A percentile compares a stretch with the other conserved stretches of the same genome.
Evolutionary conservation across 371 early-diverging fungal species (phyloP).

Genomic region (Syncephalastrum monosporum): DNA sequence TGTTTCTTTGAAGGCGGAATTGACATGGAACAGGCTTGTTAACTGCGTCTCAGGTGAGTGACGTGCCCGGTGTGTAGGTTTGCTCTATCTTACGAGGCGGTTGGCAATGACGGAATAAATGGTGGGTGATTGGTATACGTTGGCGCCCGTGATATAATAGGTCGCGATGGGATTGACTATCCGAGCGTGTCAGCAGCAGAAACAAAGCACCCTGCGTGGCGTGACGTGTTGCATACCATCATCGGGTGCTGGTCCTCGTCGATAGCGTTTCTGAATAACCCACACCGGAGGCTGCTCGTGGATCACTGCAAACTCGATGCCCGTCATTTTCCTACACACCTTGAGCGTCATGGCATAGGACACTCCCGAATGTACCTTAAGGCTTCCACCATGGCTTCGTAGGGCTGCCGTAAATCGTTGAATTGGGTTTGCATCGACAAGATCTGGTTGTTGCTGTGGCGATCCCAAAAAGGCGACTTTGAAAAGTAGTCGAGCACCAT

Average conservation of each 20-base stretch:
- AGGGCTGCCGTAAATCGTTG: conserved; percentile 73
- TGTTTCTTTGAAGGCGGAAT: conserved; percentile 70
- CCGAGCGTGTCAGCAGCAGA: neutral
- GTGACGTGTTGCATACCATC: conserved; percentile 43
- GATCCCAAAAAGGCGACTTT: conserved; percentile 95
- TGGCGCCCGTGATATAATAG: conserved; percentile 89
- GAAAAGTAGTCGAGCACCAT: conserved; percentile 96
- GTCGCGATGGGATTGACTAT: conserved; percentile 67
- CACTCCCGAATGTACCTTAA: conserved; percentile 38
- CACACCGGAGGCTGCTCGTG: conserved; percentile 82
- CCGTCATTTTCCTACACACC: conserved; percentile 74
- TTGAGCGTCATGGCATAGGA: neutral
- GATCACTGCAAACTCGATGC: conserved; percentile 82
- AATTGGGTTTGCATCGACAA: conserved; percentile 97
- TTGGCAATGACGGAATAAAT: conserved; percentile 80
- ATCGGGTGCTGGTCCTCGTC: conserved; percentile 56
- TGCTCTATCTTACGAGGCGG: conserved; percentile 61
- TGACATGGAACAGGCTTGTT: conserved; percentile 67
- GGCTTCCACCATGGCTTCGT: conserved; percentile 55
- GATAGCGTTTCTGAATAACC: conserved; percentile 80
- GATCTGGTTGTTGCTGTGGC: conserved; percentile 92
- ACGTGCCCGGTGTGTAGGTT: neutral
- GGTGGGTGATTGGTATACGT: conserved; percentile 92
- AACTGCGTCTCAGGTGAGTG: conserved; percentile 34
- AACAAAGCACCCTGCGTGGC: neutral